Percentiles rank a stretch among this genome's conserved stretches.
Evolutionary conservation across 345 rosid species (phyloP).

Genomic region (Noccaea bulbosa): DNA sequence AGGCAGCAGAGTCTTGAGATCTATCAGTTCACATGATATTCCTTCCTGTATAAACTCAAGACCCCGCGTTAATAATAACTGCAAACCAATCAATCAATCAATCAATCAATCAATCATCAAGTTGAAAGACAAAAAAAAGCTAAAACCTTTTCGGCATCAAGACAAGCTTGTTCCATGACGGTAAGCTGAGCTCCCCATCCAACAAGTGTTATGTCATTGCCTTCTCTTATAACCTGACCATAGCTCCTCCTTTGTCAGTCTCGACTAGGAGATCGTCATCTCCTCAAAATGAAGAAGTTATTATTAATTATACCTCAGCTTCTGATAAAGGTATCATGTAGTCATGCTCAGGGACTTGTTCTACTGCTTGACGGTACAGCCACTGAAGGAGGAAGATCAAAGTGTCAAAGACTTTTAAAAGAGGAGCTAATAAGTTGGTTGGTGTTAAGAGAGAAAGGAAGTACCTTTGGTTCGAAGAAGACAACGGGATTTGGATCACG

Average conservation of each 20-base stretch:
- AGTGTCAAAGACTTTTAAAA: constrained; percentile 1
- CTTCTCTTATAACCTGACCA: constrained; percentile 75
- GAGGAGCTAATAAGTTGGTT: constrained; percentile 7
- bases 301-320: constrained; percentile 64
- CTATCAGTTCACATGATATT: constrained; percentile 87
- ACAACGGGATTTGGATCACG: constrained; percentile 87
- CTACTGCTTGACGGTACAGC: constrained; percentile 87
- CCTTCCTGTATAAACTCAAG: constrained; percentile 61
- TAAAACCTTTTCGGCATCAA: constrained; percentile 71
- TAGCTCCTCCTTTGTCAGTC: constrained; percentile 20
- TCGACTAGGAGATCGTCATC: constrained; percentile 23
- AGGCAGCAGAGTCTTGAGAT: constrained; percentile 79
- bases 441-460: constrained; percentile 5
- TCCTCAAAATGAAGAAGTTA: too few species aligned
- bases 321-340: constrained; percentile 87
- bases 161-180: constrained; percentile 82
- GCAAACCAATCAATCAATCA: not conserved
- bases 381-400: constrained; percentile 53
- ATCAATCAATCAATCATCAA: not conserved
- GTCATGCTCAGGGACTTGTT: constrained; percentile 88
- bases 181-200: constrained; percentile 98
- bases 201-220: constrained; percentile 83
- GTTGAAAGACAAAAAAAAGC: constrained; percentile 3
- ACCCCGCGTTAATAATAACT: not conserved
- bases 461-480: constrained; percentile 92